A percentile compares a stretch with the other conserved stretches of the same genome.
Evolutionary conservation across 441 rosid genomes (phyloP).

Genomic region (Eutrema salsugineum): DNA sequence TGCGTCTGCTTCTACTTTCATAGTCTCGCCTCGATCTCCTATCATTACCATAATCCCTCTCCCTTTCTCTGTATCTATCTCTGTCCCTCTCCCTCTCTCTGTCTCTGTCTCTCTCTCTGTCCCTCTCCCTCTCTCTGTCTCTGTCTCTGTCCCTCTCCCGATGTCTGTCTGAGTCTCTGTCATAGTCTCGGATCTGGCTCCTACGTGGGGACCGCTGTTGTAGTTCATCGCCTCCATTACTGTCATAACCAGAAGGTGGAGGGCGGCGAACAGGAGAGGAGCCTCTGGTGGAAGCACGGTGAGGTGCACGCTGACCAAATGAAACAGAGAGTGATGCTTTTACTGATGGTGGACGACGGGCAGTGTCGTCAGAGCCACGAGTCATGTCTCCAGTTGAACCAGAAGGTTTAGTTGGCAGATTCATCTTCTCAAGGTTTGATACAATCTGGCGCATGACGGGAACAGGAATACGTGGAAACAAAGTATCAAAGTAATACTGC

Average conservation of each 20-base stretch:
- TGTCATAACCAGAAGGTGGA: conserved; percentile 59
- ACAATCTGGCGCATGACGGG: conserved; percentile 85
- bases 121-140: conserved; percentile 30
- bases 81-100: conserved; percentile 33
- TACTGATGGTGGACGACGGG: conserved; percentile 99
- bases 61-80: conserved; percentile 45
- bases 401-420: conserved; percentile 72
- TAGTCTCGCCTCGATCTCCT: conserved; percentile 46
- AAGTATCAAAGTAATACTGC: conserved; percentile 98
- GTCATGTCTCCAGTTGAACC: conserved; percentile 84
- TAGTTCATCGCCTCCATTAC: conserved; percentile 38
- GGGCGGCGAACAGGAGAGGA: conserved; percentile 97
- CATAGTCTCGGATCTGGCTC: conserved; percentile 75
- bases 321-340: conserved; percentile 99
- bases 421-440: conserved; percentile 91
- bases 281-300: conserved; percentile 98
- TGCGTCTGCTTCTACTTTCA: conserved; percentile 56
- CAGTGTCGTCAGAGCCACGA: conserved; percentile 94
- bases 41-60: conserved; percentile 55
- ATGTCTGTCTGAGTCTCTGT: conserved; percentile 53
- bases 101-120: conserved; percentile 31
- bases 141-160: conserved; percentile 32
- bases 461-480: conserved; percentile 95
- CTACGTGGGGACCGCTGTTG: conserved; percentile 61
- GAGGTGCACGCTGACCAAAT: conserved; percentile 99